These are phyloP conservation scores for Acer saccharum DNA, from an alignment of 345 rosid species.

Conservation along the genomic window DNA sequence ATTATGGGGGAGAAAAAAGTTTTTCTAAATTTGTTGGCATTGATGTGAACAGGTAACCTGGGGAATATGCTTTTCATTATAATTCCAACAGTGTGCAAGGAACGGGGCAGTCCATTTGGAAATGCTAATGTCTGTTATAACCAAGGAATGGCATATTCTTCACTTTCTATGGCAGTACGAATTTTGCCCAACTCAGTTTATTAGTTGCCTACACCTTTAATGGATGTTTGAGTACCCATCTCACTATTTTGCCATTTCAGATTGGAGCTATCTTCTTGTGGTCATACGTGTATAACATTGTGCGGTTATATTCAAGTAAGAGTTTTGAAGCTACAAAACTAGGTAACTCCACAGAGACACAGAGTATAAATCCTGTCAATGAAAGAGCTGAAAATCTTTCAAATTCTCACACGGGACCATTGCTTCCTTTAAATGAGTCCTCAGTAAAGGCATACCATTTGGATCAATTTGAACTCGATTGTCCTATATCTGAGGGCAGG, in stretches of 20 bases:
- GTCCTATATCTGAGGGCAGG: neutral
- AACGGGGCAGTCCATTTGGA: constrained; percentile 36
- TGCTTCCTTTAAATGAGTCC: constrained; percentile 16
- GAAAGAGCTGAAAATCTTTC: constrained; percentile 11
- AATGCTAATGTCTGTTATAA: constrained; percentile 22
- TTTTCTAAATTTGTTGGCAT: neutral
- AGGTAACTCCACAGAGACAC: constrained; percentile 2
- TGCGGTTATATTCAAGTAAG: constrained; percentile 33
- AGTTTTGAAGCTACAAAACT: constrained; percentile 8
- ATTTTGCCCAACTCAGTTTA: neutral
- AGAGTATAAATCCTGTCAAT: neutral
- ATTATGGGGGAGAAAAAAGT: neutral
- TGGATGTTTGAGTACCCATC: neutral
- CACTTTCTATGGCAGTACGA: constrained; percentile 47
- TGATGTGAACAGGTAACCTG: constrained; percentile 31
- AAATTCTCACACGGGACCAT: neutral
- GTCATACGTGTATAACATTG: constrained; percentile 49
- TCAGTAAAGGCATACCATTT: constrained; percentile 1
- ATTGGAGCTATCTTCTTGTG: constrained; percentile 48
- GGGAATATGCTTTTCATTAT: constrained; percentile 39
- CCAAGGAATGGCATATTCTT: constrained; percentile 34
- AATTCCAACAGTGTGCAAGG: constrained; percentile 36
- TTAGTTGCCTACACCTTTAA: neutral
- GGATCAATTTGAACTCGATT: constrained; percentile 11
- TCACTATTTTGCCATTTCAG: constrained; percentile 27